Percentiles rank a stretch among this genome's conserved stretches.
phyloP scores from a whole-genome alignment of 164 flowering plant species.

The Berberis thunbergii region DNA sequence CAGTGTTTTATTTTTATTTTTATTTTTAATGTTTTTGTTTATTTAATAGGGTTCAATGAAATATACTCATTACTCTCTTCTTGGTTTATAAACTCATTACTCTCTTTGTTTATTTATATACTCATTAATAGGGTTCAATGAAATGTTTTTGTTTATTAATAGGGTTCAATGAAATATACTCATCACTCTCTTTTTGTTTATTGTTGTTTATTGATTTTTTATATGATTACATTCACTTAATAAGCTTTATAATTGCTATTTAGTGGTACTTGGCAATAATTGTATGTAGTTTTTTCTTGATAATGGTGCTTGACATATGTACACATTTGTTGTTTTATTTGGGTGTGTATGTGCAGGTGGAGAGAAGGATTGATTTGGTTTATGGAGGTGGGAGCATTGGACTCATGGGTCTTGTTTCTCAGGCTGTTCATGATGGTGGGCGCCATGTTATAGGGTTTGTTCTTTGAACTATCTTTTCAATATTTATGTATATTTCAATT shows the following conservation, averaged over 20 bases:
- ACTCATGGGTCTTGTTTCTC: slow-evolving; percentile 97
- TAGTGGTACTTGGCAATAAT: slow-evolving; percentile 2
- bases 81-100: not conserved
- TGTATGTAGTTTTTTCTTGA: not conserved
- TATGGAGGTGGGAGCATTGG: slow-evolving; percentile 99
- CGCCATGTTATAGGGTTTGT: slow-evolving; percentile 97
- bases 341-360: slow-evolving; percentile 51
- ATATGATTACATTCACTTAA: too few relatives aligned
- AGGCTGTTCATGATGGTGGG: slow-evolving; percentile 98
- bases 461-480: slow-evolving; percentile 11
- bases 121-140: not conserved
- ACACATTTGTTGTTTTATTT: slow-evolving; percentile 16
- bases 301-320: slow-evolving; percentile 22
- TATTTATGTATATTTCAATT: not conserved
- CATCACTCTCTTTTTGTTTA: too few relatives aligned
- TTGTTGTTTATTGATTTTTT: too few relatives aligned
- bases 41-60: too few relatives aligned
- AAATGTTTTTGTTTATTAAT: too few relatives aligned
- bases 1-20: too few relatives aligned
- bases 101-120: not conserved
- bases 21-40: too few relatives aligned
- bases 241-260: too few relatives aligned
- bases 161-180: too few relatives aligned
- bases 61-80: too few relatives aligned
- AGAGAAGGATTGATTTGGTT: slow-evolving; percentile 89